Percentiles rank a stretch among this genome's conserved stretches.
Conservation (phyloP, 2,329 filamentous ascomycete species). For the Fusarium sp. region DNA sequence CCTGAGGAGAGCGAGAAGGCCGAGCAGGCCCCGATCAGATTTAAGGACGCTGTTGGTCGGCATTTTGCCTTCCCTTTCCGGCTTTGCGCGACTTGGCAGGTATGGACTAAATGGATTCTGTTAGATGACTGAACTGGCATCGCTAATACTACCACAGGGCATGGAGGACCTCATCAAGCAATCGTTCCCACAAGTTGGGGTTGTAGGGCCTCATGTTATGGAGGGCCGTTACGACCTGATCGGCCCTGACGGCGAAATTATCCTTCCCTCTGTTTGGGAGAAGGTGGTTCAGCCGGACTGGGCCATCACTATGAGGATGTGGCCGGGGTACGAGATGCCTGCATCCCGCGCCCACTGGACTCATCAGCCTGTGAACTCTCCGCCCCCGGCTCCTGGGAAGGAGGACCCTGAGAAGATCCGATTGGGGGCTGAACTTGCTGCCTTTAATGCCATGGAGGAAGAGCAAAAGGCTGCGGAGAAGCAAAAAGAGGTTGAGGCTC, state of each 20-base stretch:
- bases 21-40: conserved; percentile 82
- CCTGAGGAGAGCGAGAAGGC: conserved; percentile 63
- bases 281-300: conserved; percentile 81
- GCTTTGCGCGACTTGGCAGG: conserved; percentile 86
- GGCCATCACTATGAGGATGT: conserved; percentile 68
- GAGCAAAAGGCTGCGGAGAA: conserved; percentile 59
- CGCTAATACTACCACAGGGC: conserved; percentile 45
- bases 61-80: conserved; percentile 95
- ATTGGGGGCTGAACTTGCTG: conserved; percentile 70
- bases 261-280: conserved; percentile 82
- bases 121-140: neutral
- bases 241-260: conserved; percentile 83
- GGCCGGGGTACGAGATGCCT: conserved; percentile 63
- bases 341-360: conserved; percentile 1
- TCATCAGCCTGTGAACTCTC: neutral
- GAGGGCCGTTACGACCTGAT: conserved; percentile 84
- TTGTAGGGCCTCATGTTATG: conserved; percentile 80
- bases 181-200: conserved; percentile 82
- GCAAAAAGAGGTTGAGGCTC: conserved; percentile 57
- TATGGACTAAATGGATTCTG: neutral
- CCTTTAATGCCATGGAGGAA: conserved; percentile 60
- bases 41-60: conserved; percentile 90
- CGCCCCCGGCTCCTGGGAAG: neutral
- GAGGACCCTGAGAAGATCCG: conserved; percentile 70
- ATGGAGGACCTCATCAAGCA: conserved; percentile 91